phyloP scores from a whole-genome alignment of 1,284 basidiomycete genomes.

The Fomitopsis pinicola region DNA sequence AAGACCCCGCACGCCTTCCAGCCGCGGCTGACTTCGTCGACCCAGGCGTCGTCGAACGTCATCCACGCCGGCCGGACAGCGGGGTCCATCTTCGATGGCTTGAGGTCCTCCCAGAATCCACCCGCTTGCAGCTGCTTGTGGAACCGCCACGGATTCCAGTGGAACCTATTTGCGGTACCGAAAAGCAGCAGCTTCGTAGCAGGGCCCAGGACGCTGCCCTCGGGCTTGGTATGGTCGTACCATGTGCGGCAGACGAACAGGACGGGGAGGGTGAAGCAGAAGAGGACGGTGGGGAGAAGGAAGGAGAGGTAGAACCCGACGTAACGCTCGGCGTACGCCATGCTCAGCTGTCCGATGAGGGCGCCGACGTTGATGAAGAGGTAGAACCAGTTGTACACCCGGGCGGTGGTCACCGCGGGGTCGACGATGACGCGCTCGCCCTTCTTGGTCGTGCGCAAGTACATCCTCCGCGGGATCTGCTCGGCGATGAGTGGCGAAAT shows the following conservation, averaged over 20 bases:
- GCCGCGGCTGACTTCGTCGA: conserved; percentile 82
- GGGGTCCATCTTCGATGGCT: conserved; percentile 52
- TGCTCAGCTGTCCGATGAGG: conserved; percentile 64
- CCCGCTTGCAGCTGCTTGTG: conserved; percentile 47
- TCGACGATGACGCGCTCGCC: conserved; percentile 84
- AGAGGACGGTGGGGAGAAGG: conserved; percentile 63
- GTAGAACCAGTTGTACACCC: conserved; percentile 79
- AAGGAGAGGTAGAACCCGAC: conserved; percentile 72
- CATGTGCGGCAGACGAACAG: conserved; percentile 61
- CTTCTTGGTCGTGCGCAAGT: conserved; percentile 46
- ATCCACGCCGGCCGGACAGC: conserved; percentile 57
- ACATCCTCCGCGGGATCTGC: conserved; percentile 61
- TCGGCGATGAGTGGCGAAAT: conserved; percentile 79
- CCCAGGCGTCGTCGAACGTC: conserved; percentile 75
- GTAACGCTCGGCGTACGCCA: conserved; percentile 69
- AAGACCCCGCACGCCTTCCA: conserved; percentile 86
- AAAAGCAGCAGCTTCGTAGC: conserved; percentile 46
- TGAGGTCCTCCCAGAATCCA: conserved; percentile 79
- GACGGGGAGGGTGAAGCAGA: conserved; percentile 65
- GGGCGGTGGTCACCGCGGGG: conserved; percentile 64
- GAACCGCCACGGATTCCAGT: conserved; percentile 47
- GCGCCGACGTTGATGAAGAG: conserved; percentile 78
- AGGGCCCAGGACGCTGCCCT: conserved; percentile 70
- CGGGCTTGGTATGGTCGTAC: conserved; percentile 67
- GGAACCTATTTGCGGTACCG: conserved; percentile 53